Percentiles rank a stretch among this genome's conserved stretches.
phyloP scores from a whole-genome alignment of 768 basidiomycete species.

The Calocera cornea region DNA sequence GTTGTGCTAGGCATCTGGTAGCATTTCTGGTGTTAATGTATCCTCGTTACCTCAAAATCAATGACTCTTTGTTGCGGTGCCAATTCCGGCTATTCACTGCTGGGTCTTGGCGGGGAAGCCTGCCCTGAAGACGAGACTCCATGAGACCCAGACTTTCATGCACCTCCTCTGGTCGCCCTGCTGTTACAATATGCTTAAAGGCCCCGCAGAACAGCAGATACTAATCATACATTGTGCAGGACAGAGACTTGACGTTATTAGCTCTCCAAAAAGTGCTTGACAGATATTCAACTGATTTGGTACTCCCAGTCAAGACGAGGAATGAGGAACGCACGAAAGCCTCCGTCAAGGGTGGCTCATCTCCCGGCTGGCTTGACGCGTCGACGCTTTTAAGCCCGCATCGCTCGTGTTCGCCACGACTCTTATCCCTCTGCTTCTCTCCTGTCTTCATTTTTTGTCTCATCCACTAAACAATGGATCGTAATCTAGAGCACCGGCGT shows the following conservation, averaged over 20 bases:
- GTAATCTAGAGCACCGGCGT: conserved; percentile 1
- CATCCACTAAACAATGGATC: background rate
- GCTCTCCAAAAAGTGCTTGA: no score
- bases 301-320: background rate
- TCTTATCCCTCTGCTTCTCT: background rate
- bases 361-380: conserved; percentile 3
- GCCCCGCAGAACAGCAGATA: no score
- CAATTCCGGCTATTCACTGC: background rate
- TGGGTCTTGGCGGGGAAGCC: background rate
- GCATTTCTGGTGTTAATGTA: background rate
- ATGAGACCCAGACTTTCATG: background rate
- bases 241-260: no score
- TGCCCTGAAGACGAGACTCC: background rate
- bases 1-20: background rate
- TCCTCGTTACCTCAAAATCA: background rate
- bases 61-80: background rate
- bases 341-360: background rate
- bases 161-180: background rate
- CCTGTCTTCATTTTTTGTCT: background rate
- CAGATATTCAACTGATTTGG: no score
- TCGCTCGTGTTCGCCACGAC: background rate
- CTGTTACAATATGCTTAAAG: no score
- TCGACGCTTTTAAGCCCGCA: conserved; percentile 4
- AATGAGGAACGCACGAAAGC: background rate
- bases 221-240: no score